Base-by-base conservation (phyloP, 805 yeast genomes). In the Candida mattraensis region DNA sequence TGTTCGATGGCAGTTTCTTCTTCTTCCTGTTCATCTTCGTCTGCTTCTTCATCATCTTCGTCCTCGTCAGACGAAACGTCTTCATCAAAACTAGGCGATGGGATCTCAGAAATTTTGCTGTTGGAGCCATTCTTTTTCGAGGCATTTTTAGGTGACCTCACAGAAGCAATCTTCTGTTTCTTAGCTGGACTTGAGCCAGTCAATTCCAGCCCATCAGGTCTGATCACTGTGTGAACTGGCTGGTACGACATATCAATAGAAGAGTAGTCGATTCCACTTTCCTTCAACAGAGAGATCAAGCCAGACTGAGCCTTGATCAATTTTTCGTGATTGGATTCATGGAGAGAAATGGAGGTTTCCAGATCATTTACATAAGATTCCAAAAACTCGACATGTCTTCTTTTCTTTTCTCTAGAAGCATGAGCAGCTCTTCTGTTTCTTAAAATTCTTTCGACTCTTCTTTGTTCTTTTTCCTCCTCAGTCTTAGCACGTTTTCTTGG, bases 401-500 rank as follows among this genome's bases (percentile, higher is more conserved):
- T 77, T 75, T 91, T 91, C 76, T 91, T 89, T 58, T 93, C 99
- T 48, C 99, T 77, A 18, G 96, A 86, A 35, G 96, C 95, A 60
- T 91, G 98, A 30, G 99, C 99, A 11, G 98, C 98, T 58, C 91
- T 83, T 56, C 98, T 78, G 64, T 91, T 91, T 59, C 99, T 76
- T 52, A 91, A 70, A 33, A 93, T 89, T 33, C 99, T 72, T 64
- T 93, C 98, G 36, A 89, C 79, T 30, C 96, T 76, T 48, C 98
- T 81, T 66, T 91, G 98, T 63, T 93, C 98, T 67, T 91, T 93
- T 66, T 91, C 98, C 64, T 89, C 96, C 50, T 85, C 77, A 26
- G 99, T 93, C 72, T 85, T 87, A 5, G 99, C 98, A 51, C 98
- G 78, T 69, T 93, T 93, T 47, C 98, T 77, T 35, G 98, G 98